These are phyloP conservation scores for Lablab purpureus DNA, from an alignment of 306 rosid species.

Conservation along the genomic window DNA sequence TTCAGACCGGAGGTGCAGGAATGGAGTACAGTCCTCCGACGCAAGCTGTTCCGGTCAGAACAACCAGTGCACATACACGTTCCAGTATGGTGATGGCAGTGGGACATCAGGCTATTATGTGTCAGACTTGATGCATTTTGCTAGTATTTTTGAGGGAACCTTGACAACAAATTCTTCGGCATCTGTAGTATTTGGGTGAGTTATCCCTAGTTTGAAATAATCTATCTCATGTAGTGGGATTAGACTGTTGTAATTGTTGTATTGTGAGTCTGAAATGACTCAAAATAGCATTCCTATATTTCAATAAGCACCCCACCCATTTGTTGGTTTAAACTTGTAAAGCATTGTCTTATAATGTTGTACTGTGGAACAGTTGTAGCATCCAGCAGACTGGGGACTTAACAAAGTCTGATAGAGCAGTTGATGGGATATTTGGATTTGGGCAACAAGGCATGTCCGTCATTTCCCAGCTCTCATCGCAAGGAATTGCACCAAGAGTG, in stretches of 20 bases:
- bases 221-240: neutral
- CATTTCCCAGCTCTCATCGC: slow-evolving; percentile 77
- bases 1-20: slow-evolving; percentile 71
- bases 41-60: slow-evolving; percentile 68
- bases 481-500: slow-evolving; percentile 73
- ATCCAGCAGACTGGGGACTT: slow-evolving; percentile 77
- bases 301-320: neutral
- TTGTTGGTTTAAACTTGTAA: slow-evolving; percentile 41
- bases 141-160: slow-evolving; percentile 62
- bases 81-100: slow-evolving; percentile 94
- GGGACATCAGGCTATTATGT: slow-evolving; percentile 87
- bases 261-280: slow-evolving; percentile 25
- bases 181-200: slow-evolving; percentile 83
- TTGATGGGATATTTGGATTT: slow-evolving; percentile 93
- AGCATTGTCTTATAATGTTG: slow-evolving; percentile 45
- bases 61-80: slow-evolving; percentile 74
- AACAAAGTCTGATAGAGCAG: slow-evolving; percentile 79
- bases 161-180: slow-evolving; percentile 64
- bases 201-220: neutral
- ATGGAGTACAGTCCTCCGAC: slow-evolving; percentile 67
- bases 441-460: slow-evolving; percentile 87
- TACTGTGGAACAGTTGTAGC: slow-evolving; percentile 85
- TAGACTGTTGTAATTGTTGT: neutral
- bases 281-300: neutral
- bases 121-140: slow-evolving; percentile 73